phyloP scores from a whole-genome alignment of 2,329 filamentous ascomycete species.

The Colletotrichum cereale region DNA sequence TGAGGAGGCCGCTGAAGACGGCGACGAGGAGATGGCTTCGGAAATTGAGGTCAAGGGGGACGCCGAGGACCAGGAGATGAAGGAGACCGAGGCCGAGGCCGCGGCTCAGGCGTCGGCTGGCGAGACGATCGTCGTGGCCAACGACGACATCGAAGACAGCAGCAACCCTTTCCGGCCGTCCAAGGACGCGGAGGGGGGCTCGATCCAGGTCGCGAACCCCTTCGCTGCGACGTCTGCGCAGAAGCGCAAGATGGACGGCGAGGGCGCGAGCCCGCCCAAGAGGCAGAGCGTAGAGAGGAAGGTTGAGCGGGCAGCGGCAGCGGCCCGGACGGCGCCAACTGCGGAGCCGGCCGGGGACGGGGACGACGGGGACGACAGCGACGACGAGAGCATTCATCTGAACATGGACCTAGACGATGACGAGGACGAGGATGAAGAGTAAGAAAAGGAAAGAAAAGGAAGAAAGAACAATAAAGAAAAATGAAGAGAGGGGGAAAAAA shows the following conservation, averaged over 20 bases:
- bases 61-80: constrained; percentile 51
- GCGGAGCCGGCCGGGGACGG: constrained; percentile 46
- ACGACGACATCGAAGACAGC: constrained; percentile 10
- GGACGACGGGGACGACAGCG: constrained; percentile 60
- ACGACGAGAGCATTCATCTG: constrained; percentile 68
- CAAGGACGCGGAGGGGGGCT: constrained; percentile 37
- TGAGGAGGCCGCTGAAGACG: constrained; percentile 60
- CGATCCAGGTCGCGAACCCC: constrained; percentile 37
- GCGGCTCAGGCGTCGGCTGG: not conserved
- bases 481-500: constrained; percentile 53
- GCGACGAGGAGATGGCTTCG: constrained; percentile 49
- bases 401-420: constrained; percentile 70
- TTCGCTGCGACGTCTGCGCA: constrained; percentile 44
- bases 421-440: constrained; percentile 53
- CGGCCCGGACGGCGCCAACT: constrained; percentile 23
- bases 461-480: constrained; percentile 22
- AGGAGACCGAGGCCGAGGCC: not conserved
- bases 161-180: constrained; percentile 53
- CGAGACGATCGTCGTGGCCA: constrained; percentile 29
- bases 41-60: constrained; percentile 53
- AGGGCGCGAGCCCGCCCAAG: constrained; percentile 44
- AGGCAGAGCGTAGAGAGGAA: constrained; percentile 40
- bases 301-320: constrained; percentile 7
- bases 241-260: constrained; percentile 57
- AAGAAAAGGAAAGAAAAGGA: constrained; percentile 45